Base-by-base conservation (phyloP, 2,329 filamentous ascomycete genomes). In the Diaporthe sp. region DNA sequence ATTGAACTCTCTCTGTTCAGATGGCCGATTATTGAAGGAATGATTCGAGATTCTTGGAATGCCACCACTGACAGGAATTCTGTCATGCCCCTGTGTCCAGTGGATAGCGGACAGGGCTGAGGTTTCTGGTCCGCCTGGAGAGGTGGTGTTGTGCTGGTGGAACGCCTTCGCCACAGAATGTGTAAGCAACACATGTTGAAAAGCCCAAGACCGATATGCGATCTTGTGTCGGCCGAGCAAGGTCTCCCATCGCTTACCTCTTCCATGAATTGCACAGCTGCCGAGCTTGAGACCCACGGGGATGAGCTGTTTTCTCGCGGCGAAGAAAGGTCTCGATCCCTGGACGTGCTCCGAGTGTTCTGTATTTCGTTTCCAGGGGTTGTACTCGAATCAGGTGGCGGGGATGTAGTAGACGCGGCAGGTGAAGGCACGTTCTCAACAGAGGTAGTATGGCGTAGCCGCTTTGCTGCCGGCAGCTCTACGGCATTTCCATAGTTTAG, bases 181-280 rank as follows among this genome's bases (percentile, higher is more conserved):
- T 19, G 57, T 60, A 28, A 60, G 57, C 7, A 60, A 2, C 3
- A 10, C 4, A 19, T n/a, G 13, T 12, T 40, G 2, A 10, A 25
- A 28, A 40, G 35, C n/a, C 28, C n/a, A 28, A 19, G n/a, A 40
- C 35, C 3, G 33, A 19, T 17, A 22, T 28, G 25, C 6, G 25
- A 28, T 17, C 22, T 1, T 35, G 22, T 12, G 30, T 10, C 6
- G 22, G 8, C 30, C 4, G 12, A 30, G 8, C 22, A 17, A 35
- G 7, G 30, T 8, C 9, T 4, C 4, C 33, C 30, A n/a, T 33
- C 22, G 7, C 54, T 60, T 60, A 60, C 57, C 57, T 60, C 57
- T 60, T 60, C 57, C 57, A 60, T 60, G 35, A 60, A 60, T 13
- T 60, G 57, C 13, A 60, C n/a, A 40, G 57, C 57, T 6, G 13